Conservation (phyloP, 2,329 filamentous ascomycete genomes). For the Blastomyces parvus region DNA sequence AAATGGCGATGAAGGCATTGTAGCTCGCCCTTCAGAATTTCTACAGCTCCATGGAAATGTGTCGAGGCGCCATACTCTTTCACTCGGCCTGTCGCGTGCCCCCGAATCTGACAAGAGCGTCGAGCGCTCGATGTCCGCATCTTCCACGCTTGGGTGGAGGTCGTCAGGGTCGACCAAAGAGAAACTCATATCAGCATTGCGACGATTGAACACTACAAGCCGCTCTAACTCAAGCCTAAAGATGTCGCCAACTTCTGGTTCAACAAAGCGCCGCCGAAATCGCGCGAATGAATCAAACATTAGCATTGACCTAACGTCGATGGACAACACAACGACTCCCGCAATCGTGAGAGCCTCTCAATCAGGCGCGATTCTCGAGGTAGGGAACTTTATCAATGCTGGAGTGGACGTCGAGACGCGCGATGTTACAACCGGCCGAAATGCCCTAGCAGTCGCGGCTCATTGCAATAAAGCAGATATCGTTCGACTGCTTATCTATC, state of each 20-base stretch:
- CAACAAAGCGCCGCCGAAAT: constrained; percentile 17
- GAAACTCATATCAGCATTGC: constrained; percentile 9
- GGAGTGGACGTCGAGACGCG: constrained; percentile 25
- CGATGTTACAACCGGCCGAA: constrained; percentile 27
- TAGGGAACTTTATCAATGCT: constrained; percentile 26
- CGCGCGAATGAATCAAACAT: constrained; percentile 22
- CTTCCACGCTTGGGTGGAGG: background rate
- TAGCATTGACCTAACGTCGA: constrained; percentile 29
- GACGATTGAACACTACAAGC: constrained; percentile 10
- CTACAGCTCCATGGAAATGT: background rate
- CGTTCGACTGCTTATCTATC: constrained; percentile 26
- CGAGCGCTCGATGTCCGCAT: constrained; percentile 6
- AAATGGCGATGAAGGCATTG: background rate
- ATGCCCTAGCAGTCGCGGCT: constrained; percentile 31
- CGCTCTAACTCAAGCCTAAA: constrained; percentile 2
- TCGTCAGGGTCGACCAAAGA: constrained; percentile 9
- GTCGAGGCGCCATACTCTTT: background rate
- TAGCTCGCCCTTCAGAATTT: background rate
- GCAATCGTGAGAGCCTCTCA: constrained; percentile 31
- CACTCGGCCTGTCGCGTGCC: background rate
- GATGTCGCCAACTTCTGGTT: constrained; percentile 12
- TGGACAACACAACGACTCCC: constrained; percentile 24
- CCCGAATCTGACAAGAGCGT: background rate
- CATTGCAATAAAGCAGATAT: constrained; percentile 33
- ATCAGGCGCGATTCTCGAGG: constrained; percentile 26